Conservation (phyloP, 2,329 filamentous ascomycete genomes). For the Cercospora beticola region DNA sequence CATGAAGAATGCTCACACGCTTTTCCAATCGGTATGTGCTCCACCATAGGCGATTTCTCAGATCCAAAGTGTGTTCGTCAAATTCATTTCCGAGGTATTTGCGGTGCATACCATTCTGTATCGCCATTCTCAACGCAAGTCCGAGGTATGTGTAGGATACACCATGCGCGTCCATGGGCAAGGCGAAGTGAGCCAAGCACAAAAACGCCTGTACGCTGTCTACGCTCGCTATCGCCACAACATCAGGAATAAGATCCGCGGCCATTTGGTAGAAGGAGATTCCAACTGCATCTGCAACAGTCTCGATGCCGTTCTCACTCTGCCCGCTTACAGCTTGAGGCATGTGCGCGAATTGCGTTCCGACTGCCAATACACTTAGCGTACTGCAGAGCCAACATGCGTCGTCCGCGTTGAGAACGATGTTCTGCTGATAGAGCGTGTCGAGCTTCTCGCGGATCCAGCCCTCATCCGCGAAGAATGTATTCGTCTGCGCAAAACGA, state of each 20-base stretch:
- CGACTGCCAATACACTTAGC: conserved; percentile 44
- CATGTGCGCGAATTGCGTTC: conserved; percentile 46
- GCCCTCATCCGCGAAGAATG: conserved; percentile 46
- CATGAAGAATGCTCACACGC: conserved; percentile 59
- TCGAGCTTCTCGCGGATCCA: conserved; percentile 44
- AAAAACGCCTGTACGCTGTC: conserved; percentile 58
- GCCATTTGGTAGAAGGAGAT: conserved; percentile 59
- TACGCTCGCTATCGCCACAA: conserved; percentile 57
- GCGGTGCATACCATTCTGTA: conserved; percentile 62
- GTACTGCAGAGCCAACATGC: conserved; percentile 42
- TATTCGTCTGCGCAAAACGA: conserved; percentile 47
- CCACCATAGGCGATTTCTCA: conserved; percentile 25
- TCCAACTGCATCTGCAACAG: conserved; percentile 41
- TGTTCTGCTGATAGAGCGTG: conserved; percentile 41
- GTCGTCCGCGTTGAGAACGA: conserved; percentile 41
- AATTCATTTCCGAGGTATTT: conserved; percentile 42
- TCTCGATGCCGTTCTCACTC: conserved; percentile 36
- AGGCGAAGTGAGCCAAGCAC: conserved; percentile 56
- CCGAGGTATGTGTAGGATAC: conserved; percentile 59
- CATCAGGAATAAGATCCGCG: conserved; percentile 55
- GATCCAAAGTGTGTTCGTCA: conserved; percentile 46
- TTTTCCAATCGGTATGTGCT: conserved; percentile 48
- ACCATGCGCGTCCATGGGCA: conserved; percentile 58
- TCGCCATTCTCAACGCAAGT: conserved; percentile 57
- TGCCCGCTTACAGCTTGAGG: conserved; percentile 4